These are phyloP conservation scores for Trichoderma polysporum DNA, from an alignment of 2,329 filamentous ascomycete species.

Conservation along the genomic window DNA sequence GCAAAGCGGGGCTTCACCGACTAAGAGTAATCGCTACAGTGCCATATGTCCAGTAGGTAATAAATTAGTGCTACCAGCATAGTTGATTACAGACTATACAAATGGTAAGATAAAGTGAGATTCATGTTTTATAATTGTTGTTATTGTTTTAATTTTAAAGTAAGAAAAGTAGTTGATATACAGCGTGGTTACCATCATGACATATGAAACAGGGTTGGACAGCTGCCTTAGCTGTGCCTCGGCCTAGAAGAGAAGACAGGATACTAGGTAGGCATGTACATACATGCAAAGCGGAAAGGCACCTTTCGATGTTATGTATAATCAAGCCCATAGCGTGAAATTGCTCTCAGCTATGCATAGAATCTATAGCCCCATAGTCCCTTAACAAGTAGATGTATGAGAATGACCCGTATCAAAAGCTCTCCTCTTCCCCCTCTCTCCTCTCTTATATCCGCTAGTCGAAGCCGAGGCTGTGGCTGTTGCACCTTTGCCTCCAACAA, in stretches of 20 bases:
- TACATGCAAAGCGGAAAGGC: background rate
- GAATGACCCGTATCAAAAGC: background rate
- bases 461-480: slow-evolving; percentile 9
- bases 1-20: slow-evolving; percentile 14
- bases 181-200: background rate
- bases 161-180: background rate
- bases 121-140: too few relatives aligned
- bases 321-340: slow-evolving; percentile 12
- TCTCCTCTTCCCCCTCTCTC: background rate
- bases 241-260: background rate
- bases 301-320: background rate
- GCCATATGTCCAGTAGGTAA: too few relatives aligned
- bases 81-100: too few relatives aligned
- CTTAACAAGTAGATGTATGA: slow-evolving; percentile 2
- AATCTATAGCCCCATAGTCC: slow-evolving; percentile 18
- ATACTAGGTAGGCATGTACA: background rate
- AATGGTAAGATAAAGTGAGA: too few relatives aligned
- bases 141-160: too few relatives aligned
- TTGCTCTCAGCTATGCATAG: slow-evolving; percentile 20
- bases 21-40: too few relatives aligned
- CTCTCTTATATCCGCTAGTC: background rate
- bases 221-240: background rate
- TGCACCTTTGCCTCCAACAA: background rate
- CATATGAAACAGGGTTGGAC: background rate
- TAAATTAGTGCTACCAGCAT: too few relatives aligned